Conservation (phyloP, 805 yeast genomes). For the Schizosaccharomyces pombe region DNA sequence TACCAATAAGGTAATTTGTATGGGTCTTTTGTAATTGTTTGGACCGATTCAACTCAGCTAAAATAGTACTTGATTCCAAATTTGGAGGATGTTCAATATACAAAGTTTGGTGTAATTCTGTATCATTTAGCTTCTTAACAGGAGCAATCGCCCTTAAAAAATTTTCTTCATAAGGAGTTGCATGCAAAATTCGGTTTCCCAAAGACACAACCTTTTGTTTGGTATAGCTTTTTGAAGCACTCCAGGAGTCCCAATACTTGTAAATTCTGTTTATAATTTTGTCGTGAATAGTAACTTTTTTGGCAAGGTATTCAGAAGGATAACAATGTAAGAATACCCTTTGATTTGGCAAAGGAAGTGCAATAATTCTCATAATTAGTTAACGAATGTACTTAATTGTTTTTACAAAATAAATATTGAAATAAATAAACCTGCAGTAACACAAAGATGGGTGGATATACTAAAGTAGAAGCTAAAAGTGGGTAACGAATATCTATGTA, state of each 20-base stretch:
- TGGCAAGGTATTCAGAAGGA: neutral
- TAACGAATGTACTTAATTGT: too few species aligned
- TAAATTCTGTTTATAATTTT: neutral
- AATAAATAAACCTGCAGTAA: too few species aligned
- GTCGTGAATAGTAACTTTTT: neutral
- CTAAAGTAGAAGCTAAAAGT: too few species aligned
- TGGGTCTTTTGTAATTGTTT: neutral
- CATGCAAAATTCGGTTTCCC: neutral
- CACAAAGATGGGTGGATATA: too few species aligned
- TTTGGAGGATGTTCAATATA: neutral
- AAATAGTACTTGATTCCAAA: neutral
- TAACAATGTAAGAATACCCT: neutral
- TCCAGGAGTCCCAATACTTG: neutral
- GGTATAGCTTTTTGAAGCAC: neutral
- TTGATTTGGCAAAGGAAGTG: conserved; percentile 1
- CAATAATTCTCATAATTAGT: neutral
- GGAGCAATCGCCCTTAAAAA: neutral
- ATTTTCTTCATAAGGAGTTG: neutral
- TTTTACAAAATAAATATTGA: too few species aligned
- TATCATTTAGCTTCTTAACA: neutral
- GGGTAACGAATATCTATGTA: too few species aligned
- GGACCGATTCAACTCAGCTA: neutral
- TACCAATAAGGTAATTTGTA: neutral
- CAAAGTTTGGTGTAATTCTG: neutral
- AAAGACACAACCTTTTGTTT: neutral